Evolutionary conservation across 306 rosid genomes (phyloP).

Genomic region (Astragalus glycyphyllos): DNA sequence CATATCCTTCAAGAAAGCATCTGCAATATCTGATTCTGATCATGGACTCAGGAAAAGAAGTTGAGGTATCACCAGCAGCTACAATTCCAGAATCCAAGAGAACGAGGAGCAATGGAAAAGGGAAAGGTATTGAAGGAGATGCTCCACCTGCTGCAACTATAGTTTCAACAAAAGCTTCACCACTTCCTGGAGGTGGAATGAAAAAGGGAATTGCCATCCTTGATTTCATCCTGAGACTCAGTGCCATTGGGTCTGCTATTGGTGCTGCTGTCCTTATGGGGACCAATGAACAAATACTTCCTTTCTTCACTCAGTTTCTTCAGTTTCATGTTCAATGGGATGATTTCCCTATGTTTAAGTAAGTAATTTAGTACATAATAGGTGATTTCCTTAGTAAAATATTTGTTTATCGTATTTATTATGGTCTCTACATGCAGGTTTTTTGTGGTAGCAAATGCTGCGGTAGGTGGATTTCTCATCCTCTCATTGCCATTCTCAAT

Average conservation of each 20-base stretch:
- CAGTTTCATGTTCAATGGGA: constrained; percentile 70
- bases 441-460: constrained; percentile 59
- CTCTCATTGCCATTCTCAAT: constrained; percentile 62
- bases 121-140: constrained; percentile 43
- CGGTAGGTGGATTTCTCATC: constrained; percentile 48
- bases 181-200: constrained; percentile 43
- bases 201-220: constrained; percentile 57
- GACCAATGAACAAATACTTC: constrained; percentile 55
- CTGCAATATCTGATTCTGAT: constrained; percentile 20
- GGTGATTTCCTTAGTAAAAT: too few species aligned
- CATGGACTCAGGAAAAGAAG: constrained; percentile 48
- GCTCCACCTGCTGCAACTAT: constrained; percentile 29
- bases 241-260: constrained; percentile 55
- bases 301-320: constrained; percentile 78
- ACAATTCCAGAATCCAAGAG: constrained; percentile 49
- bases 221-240: constrained; percentile 56
- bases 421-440: constrained; percentile 49
- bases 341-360: constrained; percentile 65
- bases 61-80: constrained; percentile 30
- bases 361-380: background rate
- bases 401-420: background rate
- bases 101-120: constrained; percentile 53
- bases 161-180: constrained; percentile 50
- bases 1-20: constrained; percentile 27
- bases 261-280: constrained; percentile 58